Evolutionary conservation across 1,139 yeast species (phyloP).

Genomic region (Hemisphaericaspora lyxosophila): DNA sequence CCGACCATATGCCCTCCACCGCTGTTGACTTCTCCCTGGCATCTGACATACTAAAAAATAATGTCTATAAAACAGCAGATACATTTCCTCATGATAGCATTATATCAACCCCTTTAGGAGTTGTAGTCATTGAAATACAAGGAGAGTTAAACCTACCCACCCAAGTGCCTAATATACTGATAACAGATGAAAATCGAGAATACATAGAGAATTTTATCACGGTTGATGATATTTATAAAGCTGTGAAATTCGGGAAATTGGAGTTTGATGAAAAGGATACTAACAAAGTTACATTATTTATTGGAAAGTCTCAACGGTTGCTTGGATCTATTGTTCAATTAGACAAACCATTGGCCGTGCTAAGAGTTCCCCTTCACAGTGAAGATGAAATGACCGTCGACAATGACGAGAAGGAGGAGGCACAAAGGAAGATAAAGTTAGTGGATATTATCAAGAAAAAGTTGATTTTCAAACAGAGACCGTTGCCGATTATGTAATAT

Average conservation of each 20-base stretch:
- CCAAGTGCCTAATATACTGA: conserved; percentile 27
- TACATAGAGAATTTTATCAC: conserved; percentile 28
- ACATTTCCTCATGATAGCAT: conserved; percentile 17
- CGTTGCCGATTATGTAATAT: conserved; percentile 68
- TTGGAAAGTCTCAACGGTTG: conserved; percentile 67
- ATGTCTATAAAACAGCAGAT: not conserved
- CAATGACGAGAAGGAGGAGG: conserved; percentile 14
- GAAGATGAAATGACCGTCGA: conserved; percentile 16
- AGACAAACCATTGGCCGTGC: conserved; percentile 60
- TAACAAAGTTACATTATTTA: conserved; percentile 52
- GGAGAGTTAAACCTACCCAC: conserved; percentile 64
- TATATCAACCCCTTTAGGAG: conserved; percentile 56
- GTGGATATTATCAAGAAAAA: conserved; percentile 60
- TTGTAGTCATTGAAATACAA: conserved; percentile 64
- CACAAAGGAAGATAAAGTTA: conserved; percentile 37
- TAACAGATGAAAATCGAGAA: conserved; percentile 21
- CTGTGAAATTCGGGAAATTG: conserved; percentile 59
- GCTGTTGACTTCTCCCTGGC: conserved; percentile 31
- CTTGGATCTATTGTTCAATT: conserved; percentile 56
- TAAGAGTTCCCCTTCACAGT: conserved; percentile 40
- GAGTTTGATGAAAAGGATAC: conserved; percentile 47
- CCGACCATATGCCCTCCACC: conserved; percentile 23
- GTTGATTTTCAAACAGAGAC: conserved; percentile 61
- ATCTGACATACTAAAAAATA: conserved; percentile 17
- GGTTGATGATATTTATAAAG: conserved; percentile 41